phyloP scores from a whole-genome alignment of 805 yeast genomes.

The Ogataea polymorpha region DNA sequence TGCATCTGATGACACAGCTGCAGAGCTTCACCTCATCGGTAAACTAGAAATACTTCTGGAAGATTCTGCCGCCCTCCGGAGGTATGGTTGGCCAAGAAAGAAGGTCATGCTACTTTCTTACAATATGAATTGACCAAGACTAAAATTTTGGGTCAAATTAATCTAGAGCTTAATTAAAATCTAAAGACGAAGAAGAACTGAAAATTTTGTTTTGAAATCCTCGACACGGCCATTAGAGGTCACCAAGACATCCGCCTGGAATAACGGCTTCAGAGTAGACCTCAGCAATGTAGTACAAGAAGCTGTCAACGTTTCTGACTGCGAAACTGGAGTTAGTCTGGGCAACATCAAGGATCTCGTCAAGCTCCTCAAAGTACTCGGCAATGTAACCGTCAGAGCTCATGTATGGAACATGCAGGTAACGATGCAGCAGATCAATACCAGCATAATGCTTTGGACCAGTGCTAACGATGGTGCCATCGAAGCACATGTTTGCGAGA shows the following conservation, averaged over 20 bases:
- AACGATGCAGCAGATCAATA: constrained; percentile 1
- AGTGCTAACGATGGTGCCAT: constrained; percentile 1
- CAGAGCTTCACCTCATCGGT: constrained; percentile 1
- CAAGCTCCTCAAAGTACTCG: constrained; percentile 1
- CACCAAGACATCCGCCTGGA: constrained; percentile 2
- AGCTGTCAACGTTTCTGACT: constrained; percentile 1
- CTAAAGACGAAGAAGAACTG: constrained; percentile 1
- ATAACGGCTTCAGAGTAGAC: constrained; percentile 1
- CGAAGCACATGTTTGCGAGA: constrained; percentile 21
- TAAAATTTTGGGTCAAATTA: constrained; percentile 1
- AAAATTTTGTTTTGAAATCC: constrained; percentile 1
- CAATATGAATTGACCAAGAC: constrained; percentile 1
- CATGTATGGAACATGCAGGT: constrained; percentile 1
- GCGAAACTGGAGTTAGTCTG: constrained; percentile 1
- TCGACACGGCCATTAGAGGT: constrained; percentile 1
- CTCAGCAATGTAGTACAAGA: constrained; percentile 1
- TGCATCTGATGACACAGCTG: constrained; percentile 1
- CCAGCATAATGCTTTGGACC: constrained; percentile 1
- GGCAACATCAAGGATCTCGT: constrained; percentile 1
- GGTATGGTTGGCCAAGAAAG: constrained; percentile 1
- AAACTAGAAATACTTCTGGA: neutral
- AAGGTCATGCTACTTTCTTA: neutral
- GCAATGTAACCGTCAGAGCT: constrained; percentile 1
- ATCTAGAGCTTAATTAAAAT: neutral
- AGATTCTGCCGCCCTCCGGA: neutral